Conservation (phyloP, 257 asterid species). For the Sherardia arvensis region DNA sequence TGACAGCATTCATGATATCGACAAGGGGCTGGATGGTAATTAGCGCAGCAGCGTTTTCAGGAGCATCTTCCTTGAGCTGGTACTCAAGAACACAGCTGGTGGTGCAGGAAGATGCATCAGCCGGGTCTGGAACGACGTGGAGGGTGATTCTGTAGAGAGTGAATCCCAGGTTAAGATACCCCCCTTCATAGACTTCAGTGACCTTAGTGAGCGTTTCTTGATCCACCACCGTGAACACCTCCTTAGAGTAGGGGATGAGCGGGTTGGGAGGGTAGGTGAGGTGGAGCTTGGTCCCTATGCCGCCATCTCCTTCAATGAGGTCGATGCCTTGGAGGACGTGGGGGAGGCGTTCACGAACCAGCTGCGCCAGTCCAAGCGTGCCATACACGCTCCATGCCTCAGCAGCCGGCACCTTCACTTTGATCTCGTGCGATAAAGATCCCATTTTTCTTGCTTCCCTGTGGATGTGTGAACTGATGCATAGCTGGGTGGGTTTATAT, state of each 20-base stretch:
- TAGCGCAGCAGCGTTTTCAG: conserved; percentile 29
- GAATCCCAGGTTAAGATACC: conserved; percentile 46
- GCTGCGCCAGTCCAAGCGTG: conserved; percentile 4
- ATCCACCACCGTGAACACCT: conserved; percentile 55
- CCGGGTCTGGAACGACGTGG: conserved; percentile 37
- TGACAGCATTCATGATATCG: conserved; percentile 30
- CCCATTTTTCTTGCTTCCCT: not conserved
- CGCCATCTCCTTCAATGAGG: conserved; percentile 47
- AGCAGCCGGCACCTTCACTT: conserved; percentile 18
- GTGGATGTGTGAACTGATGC: not conserved
- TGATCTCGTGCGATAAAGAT: conserved; percentile 7
- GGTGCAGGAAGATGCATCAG: conserved; percentile 35
- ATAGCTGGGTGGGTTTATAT: not conserved
- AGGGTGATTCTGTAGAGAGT: conserved; percentile 31
- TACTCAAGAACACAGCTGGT: conserved; percentile 45
- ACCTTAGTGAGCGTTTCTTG: conserved; percentile 38
- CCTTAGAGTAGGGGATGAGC: conserved; percentile 31
- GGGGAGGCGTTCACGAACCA: conserved; percentile 19
- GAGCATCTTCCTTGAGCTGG: conserved; percentile 37
- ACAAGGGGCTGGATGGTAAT: conserved; percentile 33
- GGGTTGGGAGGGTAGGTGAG: conserved; percentile 28
- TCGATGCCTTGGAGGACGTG: conserved; percentile 27
- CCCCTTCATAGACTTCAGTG: conserved; percentile 52
- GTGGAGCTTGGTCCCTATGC: conserved; percentile 40
- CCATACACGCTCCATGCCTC: conserved; percentile 23